Evolutionary conservation across 495 filamentous ascomycete species (phyloP).

Genomic region (Symbiotaphrina buchneri): DNA sequence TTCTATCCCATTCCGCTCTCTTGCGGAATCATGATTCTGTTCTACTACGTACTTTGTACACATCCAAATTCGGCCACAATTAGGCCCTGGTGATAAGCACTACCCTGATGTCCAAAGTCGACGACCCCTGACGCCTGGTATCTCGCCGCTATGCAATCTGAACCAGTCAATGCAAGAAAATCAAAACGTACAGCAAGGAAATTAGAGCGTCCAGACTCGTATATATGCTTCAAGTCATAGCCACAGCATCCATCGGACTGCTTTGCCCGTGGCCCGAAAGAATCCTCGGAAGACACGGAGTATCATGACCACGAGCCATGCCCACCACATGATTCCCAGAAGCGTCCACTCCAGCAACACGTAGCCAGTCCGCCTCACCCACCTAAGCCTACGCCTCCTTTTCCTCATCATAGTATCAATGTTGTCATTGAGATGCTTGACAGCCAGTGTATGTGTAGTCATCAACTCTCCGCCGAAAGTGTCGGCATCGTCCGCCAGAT

Average conservation of each 20-base stretch:
- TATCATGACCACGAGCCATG: slow-evolving; percentile 59
- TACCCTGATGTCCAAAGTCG: no score
- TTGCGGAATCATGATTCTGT: no score
- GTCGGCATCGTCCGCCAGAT: slow-evolving; percentile 54
- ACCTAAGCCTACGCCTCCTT: slow-evolving; percentile 45
- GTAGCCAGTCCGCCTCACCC: slow-evolving; percentile 46
- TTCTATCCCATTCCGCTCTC: no score
- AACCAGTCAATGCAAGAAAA: neutral
- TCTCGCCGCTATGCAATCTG: no score
- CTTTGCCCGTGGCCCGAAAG: slow-evolving; percentile 29
- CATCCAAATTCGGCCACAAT: no score
- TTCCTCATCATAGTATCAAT: slow-evolving; percentile 50
- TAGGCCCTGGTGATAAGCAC: no score
- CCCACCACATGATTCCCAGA: slow-evolving; percentile 63
- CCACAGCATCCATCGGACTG: slow-evolving; percentile 61
- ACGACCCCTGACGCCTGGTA: no score
- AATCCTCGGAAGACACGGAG: slow-evolving; percentile 35
- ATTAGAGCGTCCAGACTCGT: no score
- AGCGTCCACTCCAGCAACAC: slow-evolving; percentile 58
- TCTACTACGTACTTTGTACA: no score
- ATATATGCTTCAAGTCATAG: no score
- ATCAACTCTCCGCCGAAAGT: slow-evolving; percentile 49
- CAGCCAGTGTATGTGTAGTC: slow-evolving; percentile 45
- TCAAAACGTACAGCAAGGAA: no score
- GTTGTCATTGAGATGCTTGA: slow-evolving; percentile 55